Percentiles rank a stretch among this genome's conserved stretches.
phyloP scores from a whole-genome alignment of 2,329 filamentous ascomycete genomes.

The Fusarium tupiense region DNA sequence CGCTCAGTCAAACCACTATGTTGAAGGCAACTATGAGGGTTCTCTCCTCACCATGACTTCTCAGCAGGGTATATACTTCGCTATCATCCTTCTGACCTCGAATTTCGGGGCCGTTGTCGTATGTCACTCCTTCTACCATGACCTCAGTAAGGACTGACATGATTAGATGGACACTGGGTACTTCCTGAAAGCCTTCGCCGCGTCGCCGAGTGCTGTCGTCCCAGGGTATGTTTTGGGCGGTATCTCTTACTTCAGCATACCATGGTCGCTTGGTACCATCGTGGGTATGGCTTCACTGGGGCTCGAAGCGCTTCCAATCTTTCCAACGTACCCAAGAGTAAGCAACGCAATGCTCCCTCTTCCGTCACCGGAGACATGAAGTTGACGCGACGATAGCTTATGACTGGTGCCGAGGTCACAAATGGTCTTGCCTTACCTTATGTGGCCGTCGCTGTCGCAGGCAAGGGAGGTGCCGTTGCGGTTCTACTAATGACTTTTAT shows the following conservation, averaged over 20 bases:
- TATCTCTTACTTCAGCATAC: background rate
- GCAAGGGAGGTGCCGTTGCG: background rate
- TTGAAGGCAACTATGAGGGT: background rate
- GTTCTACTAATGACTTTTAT: background rate
- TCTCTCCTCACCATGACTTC: background rate
- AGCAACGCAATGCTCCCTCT: background rate
- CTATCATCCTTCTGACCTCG: accelerated
- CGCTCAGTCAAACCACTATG: background rate
- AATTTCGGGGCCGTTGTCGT: background rate
- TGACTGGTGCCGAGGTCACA: background rate
- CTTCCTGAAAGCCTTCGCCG: background rate
- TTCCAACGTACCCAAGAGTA: background rate
- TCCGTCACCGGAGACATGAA: accelerated
- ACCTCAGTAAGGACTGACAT: accelerated
- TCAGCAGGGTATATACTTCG: background rate
- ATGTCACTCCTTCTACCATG: accelerated
- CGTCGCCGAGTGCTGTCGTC: background rate
- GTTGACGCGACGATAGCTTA: background rate
- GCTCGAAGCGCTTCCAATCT: background rate
- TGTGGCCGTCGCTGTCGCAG: background rate
- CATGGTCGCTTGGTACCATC: background rate
- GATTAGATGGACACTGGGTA: background rate
- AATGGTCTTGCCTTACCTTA: background rate
- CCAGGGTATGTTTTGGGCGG: background rate
- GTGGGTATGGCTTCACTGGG: background rate